Conservation (phyloP, 108 stramenopile genomes). For the Skeletonema menzelii region DNA sequence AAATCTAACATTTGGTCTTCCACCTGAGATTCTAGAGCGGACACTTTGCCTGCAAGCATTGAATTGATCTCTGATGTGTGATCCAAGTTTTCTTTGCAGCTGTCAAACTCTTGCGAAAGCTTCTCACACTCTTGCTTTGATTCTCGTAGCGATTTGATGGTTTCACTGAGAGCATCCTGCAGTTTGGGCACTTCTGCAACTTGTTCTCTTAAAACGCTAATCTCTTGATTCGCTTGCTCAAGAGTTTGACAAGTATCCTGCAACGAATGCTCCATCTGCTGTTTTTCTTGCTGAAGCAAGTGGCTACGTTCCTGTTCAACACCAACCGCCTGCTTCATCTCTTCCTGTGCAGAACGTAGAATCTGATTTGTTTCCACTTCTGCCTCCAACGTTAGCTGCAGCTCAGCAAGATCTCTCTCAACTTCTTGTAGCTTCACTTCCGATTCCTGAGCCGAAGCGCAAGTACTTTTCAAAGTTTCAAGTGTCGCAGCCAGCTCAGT, state of each 20-base stretch:
- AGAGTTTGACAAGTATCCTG: conserved; percentile 1
- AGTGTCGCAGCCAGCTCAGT: background rate
- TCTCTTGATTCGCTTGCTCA: conserved; percentile 1
- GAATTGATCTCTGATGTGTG: conserved; percentile 24
- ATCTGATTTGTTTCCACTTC: conserved; percentile 12
- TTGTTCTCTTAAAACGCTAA: conserved; percentile 8
- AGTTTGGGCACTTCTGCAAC: conserved; percentile 2
- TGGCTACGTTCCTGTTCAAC: conserved; percentile 27
- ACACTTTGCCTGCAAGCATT: conserved; percentile 19
- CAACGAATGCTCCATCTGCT: conserved; percentile 3
- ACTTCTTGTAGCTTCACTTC: background rate
- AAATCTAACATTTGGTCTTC: conserved; percentile 40
- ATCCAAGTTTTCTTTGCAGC: conserved; percentile 12
- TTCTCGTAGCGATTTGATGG: conserved; percentile 5
- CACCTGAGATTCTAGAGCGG: conserved; percentile 27
- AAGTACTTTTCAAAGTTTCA: background rate
- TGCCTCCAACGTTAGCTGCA: conserved; percentile 20
- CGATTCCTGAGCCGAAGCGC: background rate
- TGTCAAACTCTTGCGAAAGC: conserved; percentile 6
- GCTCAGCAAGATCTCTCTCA: background rate
- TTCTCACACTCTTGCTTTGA: conserved; percentile 1
- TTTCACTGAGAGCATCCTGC: conserved; percentile 4
- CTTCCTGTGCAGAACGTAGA: conserved; percentile 6
- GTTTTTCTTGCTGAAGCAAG: conserved; percentile 26
- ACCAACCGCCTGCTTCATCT: conserved; percentile 28